Evolutionary conservation across 306 rosid species (phyloP).

Genomic region (Luffa acutangula): DNA sequence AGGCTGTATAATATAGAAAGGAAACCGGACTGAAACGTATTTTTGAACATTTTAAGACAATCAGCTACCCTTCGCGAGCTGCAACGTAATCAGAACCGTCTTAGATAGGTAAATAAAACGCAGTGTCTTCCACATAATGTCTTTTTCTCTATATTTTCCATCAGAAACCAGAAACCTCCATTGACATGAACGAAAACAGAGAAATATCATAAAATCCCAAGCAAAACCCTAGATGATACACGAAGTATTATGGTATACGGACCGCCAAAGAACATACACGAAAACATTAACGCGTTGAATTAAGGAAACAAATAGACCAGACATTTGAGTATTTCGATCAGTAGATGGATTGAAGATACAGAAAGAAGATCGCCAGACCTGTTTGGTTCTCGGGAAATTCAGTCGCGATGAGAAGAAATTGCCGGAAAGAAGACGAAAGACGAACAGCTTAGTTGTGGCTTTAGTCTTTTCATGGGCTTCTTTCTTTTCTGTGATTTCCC

Average conservation of each 20-base stretch:
- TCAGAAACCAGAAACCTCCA: not conserved
- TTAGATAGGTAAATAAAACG: not conserved
- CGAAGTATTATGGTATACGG: not conserved
- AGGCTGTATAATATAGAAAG: conserved; percentile 90
- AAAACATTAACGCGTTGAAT: not conserved
- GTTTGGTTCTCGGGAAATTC: not conserved
- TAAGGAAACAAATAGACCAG: not conserved
- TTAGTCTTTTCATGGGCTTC: not conserved
- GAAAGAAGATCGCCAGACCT: not conserved
- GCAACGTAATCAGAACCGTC: conserved; percentile 1
- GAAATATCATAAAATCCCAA: not conserved
- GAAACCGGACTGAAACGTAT: conserved; percentile 95
- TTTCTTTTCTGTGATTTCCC: not conserved
- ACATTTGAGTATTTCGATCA: not conserved
- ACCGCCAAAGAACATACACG: not conserved
- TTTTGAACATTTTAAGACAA: conserved; percentile 63
- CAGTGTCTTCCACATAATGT: not conserved
- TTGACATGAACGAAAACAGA: not conserved
- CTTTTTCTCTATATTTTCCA: not conserved
- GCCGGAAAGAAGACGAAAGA: not conserved
- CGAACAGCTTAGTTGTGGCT: not conserved
- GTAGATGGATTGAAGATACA: not conserved
- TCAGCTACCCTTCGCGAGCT: conserved; percentile 13
- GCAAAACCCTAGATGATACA: not conserved
- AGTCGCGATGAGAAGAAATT: not conserved